These are phyloP conservation scores for Capsicum baccatum DNA, from an alignment of 257 asterid genomes.

Conservation along the genomic window DNA sequence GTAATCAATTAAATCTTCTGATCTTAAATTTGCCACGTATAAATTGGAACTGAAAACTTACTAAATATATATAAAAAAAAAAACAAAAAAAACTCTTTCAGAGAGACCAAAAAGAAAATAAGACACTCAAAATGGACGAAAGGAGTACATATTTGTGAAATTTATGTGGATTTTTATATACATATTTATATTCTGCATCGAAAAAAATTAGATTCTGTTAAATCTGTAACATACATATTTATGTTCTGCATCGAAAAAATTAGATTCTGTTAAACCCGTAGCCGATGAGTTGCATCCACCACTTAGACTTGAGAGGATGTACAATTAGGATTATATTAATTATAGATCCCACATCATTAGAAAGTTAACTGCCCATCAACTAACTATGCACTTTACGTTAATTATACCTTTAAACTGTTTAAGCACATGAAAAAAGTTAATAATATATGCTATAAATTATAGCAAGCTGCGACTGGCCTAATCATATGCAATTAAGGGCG, in stretches of 20 bases:
- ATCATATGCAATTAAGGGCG: not conserved
- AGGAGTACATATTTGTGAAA: no score
- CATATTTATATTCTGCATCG: not conserved
- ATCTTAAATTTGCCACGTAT: no score
- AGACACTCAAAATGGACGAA: no score
- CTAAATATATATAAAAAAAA: no score
- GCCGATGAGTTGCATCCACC: not conserved
- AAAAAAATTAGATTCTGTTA: not conserved
- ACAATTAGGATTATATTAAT: not conserved
- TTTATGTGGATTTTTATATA: no score
- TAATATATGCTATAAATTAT: not conserved
- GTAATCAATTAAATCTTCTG: no score
- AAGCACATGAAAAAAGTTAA: conserved; percentile 20
- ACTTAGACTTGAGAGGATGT: not conserved
- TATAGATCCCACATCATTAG: not conserved
- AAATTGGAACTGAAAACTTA: no score
- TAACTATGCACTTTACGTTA: conserved; percentile 7
- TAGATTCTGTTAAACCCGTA: not conserved
- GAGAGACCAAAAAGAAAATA: no score
- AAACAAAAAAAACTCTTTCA: no score
- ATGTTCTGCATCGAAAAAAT: not conserved
- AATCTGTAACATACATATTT: not conserved
- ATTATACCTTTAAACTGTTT: not conserved
- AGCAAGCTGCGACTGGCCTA: not conserved
- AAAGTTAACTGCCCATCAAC: not conserved